Base-by-base conservation (phyloP, 139 green algal species). In the Picochlorum sp. region DNA sequence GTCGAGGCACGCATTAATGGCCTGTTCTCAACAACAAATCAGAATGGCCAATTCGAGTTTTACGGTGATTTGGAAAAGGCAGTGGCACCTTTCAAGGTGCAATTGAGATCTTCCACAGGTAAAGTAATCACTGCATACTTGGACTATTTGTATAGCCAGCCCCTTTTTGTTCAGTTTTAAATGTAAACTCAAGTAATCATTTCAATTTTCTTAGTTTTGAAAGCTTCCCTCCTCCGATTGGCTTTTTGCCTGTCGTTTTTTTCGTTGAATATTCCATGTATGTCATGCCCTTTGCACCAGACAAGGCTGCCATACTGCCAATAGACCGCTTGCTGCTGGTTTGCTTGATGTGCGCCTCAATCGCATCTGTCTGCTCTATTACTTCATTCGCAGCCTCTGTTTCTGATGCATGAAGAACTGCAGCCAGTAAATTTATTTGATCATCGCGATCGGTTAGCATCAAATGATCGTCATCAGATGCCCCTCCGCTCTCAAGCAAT, bases 341-440 rank as follows among this genome's bases (percentile, higher is more conserved):
- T 49, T 54, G 44, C 14, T 37, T 49, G 26, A 30, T 62, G 16
- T 58, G 24, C 8, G 10, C 31, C 26, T 82, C 62, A 44, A 76
- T 72, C 57, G 81, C 78, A n/a, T 66, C 76, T 6, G 68, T 70
- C 38, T 86, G 85, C 9, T 37, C 58, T 37, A 86, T 49, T 10
- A 62, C 49, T 77, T 96, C 89, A 54, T 83, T 67, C 3, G 66
- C 82, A 30, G 76, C 67, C 34, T 90, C 89, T 38, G 85, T 81
- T 49, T 90, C 80, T 21, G 75, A 81, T 3, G 81, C 81, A 8
- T 64, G 62, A 65, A 96, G 77, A 18, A 92, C 78, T 26, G 55
- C 47, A 13, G 66, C 66, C 28, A 95, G 80, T 45, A 94, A 65
- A 57, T 95, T 80, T 16, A 92, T 64, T 71, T 95, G 88, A 34